Conservation (phyloP, 257 asterid species). For the Primulina huaijiensis region DNA sequence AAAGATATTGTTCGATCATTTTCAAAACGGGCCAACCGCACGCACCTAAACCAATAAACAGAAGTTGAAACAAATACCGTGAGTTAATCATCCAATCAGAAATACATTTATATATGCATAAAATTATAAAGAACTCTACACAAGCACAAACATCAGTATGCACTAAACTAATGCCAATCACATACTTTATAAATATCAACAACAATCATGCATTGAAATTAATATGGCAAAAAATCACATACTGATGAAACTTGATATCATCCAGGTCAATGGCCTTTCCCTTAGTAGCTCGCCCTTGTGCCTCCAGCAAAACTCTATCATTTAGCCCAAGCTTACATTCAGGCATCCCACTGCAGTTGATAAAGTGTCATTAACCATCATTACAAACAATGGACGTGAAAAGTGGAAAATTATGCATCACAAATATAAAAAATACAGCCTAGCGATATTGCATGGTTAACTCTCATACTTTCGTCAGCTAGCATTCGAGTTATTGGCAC, state of each 20-base stretch:
- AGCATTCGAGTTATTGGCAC: constrained; percentile 2
- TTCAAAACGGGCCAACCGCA: constrained; percentile 96
- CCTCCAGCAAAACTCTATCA: constrained; percentile 93
- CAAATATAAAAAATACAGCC: not conserved
- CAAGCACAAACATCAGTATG: constrained; percentile 5
- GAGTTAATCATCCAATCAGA: not conserved
- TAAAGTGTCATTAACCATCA: constrained; percentile 23
- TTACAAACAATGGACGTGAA: not conserved
- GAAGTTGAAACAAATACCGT: constrained; percentile 24
- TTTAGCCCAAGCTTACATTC: constrained; percentile 99
- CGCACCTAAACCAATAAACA: constrained; percentile 62
- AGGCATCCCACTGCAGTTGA: constrained; percentile 95
- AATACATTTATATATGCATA: not conserved
- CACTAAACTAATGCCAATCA: not conserved
- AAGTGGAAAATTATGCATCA: constrained; percentile 2
- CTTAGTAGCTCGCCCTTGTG: constrained; percentile 90
- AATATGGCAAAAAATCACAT: constrained; percentile 34
- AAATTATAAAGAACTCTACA: constrained; percentile 3
- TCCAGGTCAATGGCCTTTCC: constrained; percentile 98
- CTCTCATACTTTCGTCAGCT: constrained; percentile 6
- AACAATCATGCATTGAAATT: constrained; percentile 4
- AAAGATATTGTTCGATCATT: constrained; percentile 96
- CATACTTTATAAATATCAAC: constrained; percentile 9
- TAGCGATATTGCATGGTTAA: constrained; percentile 9
- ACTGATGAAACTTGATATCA: constrained; percentile 99